A percentile compares a stretch with the other conserved stretches of the same genome.
phyloP scores from a whole-genome alignment of 202 grass and related monocot genomes.

The Hordeum pubiflorum region DNA sequence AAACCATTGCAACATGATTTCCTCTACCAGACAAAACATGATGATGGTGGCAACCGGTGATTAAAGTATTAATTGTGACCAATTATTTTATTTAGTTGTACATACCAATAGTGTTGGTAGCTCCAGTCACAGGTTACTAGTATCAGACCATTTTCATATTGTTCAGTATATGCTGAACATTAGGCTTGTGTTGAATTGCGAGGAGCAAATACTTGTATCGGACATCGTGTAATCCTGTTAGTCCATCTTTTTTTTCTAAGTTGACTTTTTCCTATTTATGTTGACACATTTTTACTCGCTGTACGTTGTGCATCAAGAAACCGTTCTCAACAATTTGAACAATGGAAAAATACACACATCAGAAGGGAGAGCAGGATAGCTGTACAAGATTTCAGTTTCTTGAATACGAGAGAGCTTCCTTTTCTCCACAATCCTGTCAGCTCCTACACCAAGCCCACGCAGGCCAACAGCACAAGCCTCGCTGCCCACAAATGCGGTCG shows the following conservation, averaged over 20 bases:
- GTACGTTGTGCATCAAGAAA: too few species aligned
- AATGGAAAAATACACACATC: conserved; percentile 33
- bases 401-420: conserved; percentile 34
- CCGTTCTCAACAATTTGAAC: conserved; percentile 13
- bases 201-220: background rate
- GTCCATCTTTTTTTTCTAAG: background rate
- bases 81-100: background rate
- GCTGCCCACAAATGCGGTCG: background rate
- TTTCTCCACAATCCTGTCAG: conserved; percentile 15
- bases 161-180: background rate
- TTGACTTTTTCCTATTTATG: too few species aligned
- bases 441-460: conserved; percentile 12
- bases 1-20: background rate
- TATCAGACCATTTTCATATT: background rate
- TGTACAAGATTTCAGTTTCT: too few species aligned
- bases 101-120: background rate
- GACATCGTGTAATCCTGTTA: background rate
- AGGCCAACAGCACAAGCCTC: background rate
- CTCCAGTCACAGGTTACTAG: background rate
- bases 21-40: background rate
- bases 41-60: too few species aligned
- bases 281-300: background rate
- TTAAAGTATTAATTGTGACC: background rate
- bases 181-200: background rate
- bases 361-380: conserved; percentile 12